Percentiles rank a stretch among this genome's conserved stretches.
phyloP scores from a whole-genome alignment of 2,329 filamentous ascomycete species.

The Fusarium sp. region DNA sequence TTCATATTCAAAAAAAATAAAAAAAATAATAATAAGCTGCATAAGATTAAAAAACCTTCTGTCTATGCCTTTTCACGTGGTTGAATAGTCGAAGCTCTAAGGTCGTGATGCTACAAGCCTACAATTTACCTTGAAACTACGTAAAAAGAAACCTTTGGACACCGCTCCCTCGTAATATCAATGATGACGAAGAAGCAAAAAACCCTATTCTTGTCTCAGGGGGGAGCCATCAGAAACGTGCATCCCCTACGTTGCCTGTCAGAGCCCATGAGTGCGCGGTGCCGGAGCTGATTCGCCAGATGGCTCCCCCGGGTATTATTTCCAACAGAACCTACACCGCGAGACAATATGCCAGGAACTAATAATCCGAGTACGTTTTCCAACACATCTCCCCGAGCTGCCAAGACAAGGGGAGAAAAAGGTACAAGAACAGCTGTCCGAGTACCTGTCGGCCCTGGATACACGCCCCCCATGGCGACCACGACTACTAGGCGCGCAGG shows the following conservation, averaged over 20 bases:
- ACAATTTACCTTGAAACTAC: not conserved
- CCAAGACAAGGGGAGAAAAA: not conserved
- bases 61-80: not conserved
- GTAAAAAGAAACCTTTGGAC: constrained; percentile 12
- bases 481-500: constrained; percentile 22
- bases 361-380: not conserved
- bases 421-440: constrained; percentile 6
- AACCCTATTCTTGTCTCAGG: constrained; percentile 15
- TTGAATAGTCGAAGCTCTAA: not conserved
- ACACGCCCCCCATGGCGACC: constrained; percentile 20
- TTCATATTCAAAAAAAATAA: constrained; percentile 21
- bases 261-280: constrained; percentile 37
- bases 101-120: not conserved
- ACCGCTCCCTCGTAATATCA: constrained; percentile 23
- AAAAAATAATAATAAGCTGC: too few species aligned
- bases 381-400: not conserved
- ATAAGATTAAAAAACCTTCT: not conserved
- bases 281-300: constrained; percentile 36
- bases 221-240: constrained; percentile 11
- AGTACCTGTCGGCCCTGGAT: constrained; percentile 17
- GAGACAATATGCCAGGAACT: not conserved
- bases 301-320: constrained; percentile 8
- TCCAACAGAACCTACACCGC: constrained; percentile 8
- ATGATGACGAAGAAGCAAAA: constrained; percentile 25
- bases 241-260: constrained; percentile 10